Percentiles rank a stretch among this genome's conserved stretches.
Evolutionary conservation across 805 yeast genomes (phyloP).

Genomic region (Saccharomycopsis sp.): DNA sequence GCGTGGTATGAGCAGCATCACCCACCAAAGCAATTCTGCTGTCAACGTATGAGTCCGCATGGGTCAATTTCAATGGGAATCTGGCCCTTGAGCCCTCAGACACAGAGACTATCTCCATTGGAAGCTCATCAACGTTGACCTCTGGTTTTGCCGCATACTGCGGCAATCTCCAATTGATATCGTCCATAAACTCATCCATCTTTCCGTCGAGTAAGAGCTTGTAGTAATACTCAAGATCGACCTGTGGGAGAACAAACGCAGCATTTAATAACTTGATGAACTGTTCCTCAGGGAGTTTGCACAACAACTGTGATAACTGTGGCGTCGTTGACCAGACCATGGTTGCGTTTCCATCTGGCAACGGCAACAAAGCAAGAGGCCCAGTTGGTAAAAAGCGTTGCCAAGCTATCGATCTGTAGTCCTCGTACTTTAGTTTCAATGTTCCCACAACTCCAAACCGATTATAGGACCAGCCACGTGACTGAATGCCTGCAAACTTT

Average conservation of each 20-base stretch:
- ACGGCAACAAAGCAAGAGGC: conserved; percentile 85
- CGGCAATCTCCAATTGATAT: conserved; percentile 64
- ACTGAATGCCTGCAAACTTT: conserved; percentile 67
- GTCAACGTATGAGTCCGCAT: conserved; percentile 81
- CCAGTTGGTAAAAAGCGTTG: conserved; percentile 90
- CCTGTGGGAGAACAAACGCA: conserved; percentile 70
- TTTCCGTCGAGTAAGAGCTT: conserved; percentile 31
- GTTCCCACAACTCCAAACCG: conserved; percentile 93
- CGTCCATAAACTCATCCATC: conserved; percentile 48
- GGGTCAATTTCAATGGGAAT: conserved; percentile 83
- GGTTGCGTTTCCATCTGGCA: conserved; percentile 82
- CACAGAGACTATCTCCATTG: conserved; percentile 57
- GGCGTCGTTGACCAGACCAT: conserved; percentile 91
- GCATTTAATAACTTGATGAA: conserved; percentile 77
- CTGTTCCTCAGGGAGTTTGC: conserved; percentile 50
- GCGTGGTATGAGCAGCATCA: conserved; percentile 97
- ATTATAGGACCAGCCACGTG: conserved; percentile 89
- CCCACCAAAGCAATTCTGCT: conserved; percentile 91
- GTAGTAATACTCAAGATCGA: conserved; percentile 70
- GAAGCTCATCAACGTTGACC: conserved; percentile 50
- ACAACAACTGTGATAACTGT: conserved; percentile 57
- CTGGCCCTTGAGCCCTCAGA: conserved; percentile 66
- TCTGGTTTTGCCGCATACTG: conserved; percentile 29
- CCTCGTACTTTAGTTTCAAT: conserved; percentile 64
- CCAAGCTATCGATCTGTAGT: conserved; percentile 73